phyloP scores from a whole-genome alignment of 352 stramenopile species.

The Blastocystis sp. region DNA sequence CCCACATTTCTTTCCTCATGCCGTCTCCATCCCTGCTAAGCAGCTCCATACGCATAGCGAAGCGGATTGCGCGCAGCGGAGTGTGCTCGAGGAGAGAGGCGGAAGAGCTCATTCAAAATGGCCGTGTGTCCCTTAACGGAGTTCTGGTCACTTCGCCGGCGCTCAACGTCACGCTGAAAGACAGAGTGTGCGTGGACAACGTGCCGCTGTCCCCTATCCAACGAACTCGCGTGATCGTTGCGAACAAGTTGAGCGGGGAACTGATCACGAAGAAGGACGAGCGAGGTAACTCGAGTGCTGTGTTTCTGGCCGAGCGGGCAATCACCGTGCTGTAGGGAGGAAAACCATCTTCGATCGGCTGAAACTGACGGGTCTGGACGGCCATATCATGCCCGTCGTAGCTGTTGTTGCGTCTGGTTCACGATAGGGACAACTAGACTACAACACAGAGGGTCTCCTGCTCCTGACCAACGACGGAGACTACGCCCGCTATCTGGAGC shows the following conservation, averaged over 20 bases:
- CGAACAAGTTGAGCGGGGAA: conserved; percentile 84
- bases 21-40: neutral
- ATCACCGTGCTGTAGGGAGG: conserved; percentile 81
- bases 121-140: conserved; percentile 83
- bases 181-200: conserved; percentile 80
- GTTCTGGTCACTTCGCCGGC: conserved; percentile 76
- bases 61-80: conserved; percentile 83
- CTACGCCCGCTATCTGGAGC: conserved; percentile 85
- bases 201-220: conserved; percentile 77
- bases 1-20: no score
- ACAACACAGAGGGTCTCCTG: conserved; percentile 87
- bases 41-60: conserved; percentile 80
- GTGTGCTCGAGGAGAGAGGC: conserved; percentile 84
- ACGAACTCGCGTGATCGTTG: conserved; percentile 83
- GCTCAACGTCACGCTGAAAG: conserved; percentile 79
- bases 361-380: conserved; percentile 81
- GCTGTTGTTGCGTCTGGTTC: conserved; percentile 34
- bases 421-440: conserved; percentile 84
- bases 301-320: conserved; percentile 81
- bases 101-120: conserved; percentile 82
- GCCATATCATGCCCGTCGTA: conserved; percentile 87
- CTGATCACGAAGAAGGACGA: conserved; percentile 75
- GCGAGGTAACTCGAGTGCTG: conserved; percentile 5
- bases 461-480: conserved; percentile 89
- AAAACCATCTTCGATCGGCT: conserved; percentile 87